Evolutionary conservation across 2,329 filamentous ascomycete genomes (phyloP).

Genomic region (Salinomyces thailandicus): DNA sequence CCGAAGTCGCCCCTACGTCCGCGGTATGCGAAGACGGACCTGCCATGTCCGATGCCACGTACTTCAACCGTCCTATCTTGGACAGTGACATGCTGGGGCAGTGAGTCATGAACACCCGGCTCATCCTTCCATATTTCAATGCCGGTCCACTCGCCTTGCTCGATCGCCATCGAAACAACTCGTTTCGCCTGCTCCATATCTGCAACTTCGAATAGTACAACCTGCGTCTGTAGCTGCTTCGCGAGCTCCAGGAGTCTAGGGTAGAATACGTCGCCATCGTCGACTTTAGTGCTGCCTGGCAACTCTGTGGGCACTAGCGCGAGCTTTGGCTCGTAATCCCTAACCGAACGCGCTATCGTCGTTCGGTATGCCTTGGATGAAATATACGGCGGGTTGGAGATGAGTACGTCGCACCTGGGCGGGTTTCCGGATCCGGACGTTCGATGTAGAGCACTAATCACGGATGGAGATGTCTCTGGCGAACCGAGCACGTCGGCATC

Average conservation of each 20-base stretch:
- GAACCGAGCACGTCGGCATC: constrained; percentile 25
- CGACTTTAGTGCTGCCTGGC: neutral
- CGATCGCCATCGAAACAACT: constrained; percentile 45
- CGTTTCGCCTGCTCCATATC: constrained; percentile 57
- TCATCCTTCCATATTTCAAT: constrained; percentile 66
- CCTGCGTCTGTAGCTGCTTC: constrained; percentile 37
- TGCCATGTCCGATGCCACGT: constrained; percentile 31
- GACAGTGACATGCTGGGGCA: constrained; percentile 17
- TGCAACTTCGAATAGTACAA: constrained; percentile 61
- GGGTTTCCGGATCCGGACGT: neutral
- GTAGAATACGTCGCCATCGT: constrained; percentile 53
- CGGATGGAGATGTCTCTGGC: neutral
- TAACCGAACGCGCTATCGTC: constrained; percentile 62
- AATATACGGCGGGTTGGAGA: constrained; percentile 89
- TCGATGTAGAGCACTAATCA: constrained; percentile 4
- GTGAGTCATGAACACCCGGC: constrained; percentile 31
- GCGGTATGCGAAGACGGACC: constrained; percentile 35
- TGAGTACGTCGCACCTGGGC: constrained; percentile 47
- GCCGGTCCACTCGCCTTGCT: constrained; percentile 23
- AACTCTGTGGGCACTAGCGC: constrained; percentile 56
- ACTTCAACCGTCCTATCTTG: constrained; percentile 17
- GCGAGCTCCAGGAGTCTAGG: constrained; percentile 51
- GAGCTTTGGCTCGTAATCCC: constrained; percentile 66
- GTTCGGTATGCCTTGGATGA: constrained; percentile 52
- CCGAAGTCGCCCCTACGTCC: too few relatives aligned